Percentiles rank a stretch among this genome's conserved stretches.
These are phyloP conservation scores for Eucalyptus curtisii DNA, from an alignment of 345 rosid species.

Conservation along the genomic window DNA sequence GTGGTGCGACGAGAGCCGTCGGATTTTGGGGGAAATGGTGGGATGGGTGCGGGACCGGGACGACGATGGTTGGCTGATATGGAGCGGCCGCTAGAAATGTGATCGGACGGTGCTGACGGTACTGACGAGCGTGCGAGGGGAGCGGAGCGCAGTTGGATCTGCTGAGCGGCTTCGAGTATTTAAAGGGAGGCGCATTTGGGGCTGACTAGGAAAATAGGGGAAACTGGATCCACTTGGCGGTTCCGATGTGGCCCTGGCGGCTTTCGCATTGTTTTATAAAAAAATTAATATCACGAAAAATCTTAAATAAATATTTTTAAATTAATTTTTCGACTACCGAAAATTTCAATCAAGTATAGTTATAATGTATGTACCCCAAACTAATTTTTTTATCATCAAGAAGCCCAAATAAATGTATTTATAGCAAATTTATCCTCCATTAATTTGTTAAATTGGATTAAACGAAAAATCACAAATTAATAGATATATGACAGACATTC, in stretches of 20 bases:
- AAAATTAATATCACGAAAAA: too few relatives aligned
- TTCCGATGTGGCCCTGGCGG: neutral
- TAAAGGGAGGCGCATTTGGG: neutral
- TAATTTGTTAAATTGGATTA: too few relatives aligned
- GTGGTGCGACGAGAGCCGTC: neutral
- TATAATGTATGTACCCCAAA: too few relatives aligned
- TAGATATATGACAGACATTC: too few relatives aligned
- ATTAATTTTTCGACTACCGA: too few relatives aligned
- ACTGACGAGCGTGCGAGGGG: neutral
- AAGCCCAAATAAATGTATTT: too few relatives aligned
- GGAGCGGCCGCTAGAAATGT: neutral
- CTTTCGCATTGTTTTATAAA: neutral
- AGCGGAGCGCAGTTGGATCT: neutral
- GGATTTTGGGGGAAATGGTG: neutral
- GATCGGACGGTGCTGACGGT: neutral
- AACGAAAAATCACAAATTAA: too few relatives aligned
- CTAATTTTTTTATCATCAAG: too few relatives aligned
- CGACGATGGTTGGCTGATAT: neutral
- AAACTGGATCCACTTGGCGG: neutral
- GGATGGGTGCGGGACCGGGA: neutral
- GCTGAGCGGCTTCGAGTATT: neutral
- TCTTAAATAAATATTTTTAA: too few relatives aligned
- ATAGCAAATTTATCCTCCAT: too few relatives aligned
- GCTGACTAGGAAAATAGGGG: neutral
- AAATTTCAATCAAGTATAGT: too few relatives aligned